phyloP scores from a whole-genome alignment of 2,329 filamentous ascomycete species.

The Tolypocladium nubicola region DNA sequence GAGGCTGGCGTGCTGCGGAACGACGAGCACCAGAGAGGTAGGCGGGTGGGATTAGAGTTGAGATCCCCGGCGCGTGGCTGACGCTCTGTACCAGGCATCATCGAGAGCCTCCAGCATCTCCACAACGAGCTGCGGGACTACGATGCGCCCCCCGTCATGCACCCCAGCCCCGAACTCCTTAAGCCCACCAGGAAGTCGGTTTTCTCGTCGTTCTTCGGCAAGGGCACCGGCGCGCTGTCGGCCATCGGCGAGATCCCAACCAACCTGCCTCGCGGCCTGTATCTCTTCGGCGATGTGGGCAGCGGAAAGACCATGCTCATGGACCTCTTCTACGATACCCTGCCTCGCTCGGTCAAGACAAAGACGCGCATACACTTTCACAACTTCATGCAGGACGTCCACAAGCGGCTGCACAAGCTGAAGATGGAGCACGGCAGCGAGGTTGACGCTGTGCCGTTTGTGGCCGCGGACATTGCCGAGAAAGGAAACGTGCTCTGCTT shows the following conservation, averaged over 20 bases:
- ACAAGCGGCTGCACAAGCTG: slow-evolving; percentile 79
- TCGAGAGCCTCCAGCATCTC: slow-evolving; percentile 79
- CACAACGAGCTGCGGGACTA: slow-evolving; percentile 75
- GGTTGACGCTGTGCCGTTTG: slow-evolving; percentile 80
- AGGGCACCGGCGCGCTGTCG: slow-evolving; percentile 24
- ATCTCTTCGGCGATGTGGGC: slow-evolving; percentile 93
- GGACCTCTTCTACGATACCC: slow-evolving; percentile 93
- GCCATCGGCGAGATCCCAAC: slow-evolving; percentile 47
- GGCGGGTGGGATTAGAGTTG: not conserved
- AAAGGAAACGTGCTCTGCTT: slow-evolving; percentile 84
- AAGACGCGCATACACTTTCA: slow-evolving; percentile 97
- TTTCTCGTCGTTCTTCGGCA: slow-evolving; percentile 52
- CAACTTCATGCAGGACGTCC: slow-evolving; percentile 98
- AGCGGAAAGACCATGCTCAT: slow-evolving; percentile 99
- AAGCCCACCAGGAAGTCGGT: slow-evolving; percentile 43
- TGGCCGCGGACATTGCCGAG: slow-evolving; percentile 89
- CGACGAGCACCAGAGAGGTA: slow-evolving; percentile 85
- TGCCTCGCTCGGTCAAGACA: slow-evolving; percentile 65
- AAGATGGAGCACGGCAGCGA: slow-evolving; percentile 86
- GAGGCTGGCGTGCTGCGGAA: slow-evolving; percentile 63
- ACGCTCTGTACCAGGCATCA: slow-evolving; percentile 51
- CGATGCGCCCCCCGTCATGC: slow-evolving; percentile 59
- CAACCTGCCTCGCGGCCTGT: slow-evolving; percentile 78
- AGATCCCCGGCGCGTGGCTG: not conserved
- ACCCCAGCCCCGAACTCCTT: slow-evolving; percentile 64